Percentiles rank a stretch among this genome's conserved stretches.
Evolutionary conservation across 116 monocot species (phyloP).

Genomic region (Phalaenopsis hybrid): DNA sequence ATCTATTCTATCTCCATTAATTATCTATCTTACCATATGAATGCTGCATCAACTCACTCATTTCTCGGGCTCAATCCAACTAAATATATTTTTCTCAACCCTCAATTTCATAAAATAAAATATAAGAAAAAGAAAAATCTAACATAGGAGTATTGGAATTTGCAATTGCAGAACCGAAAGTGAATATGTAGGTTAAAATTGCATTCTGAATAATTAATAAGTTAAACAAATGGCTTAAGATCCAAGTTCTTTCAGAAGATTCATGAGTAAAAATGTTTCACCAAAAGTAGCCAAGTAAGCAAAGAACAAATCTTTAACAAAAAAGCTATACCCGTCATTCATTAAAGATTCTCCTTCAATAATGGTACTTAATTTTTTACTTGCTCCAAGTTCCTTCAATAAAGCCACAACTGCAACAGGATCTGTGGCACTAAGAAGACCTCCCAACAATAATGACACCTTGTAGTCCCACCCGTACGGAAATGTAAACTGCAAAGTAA

Average conservation of each 20-base stretch:
- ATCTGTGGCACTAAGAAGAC: slow-evolving; percentile 97
- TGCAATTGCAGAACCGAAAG: not conserved
- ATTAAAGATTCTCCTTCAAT: slow-evolving; percentile 99
- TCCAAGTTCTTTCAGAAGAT: not conserved
- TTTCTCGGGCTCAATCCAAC: not conserved
- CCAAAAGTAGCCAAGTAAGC: not conserved
- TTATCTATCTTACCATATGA: not conserved
- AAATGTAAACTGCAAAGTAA: slow-evolving; percentile 46
- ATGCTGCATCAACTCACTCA: not conserved
- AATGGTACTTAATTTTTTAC: slow-evolving; percentile 97
- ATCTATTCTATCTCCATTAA: not conserved
- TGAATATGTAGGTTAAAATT: slow-evolving; percentile 1
- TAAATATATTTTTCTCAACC: not conserved
- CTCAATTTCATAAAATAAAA: not conserved
- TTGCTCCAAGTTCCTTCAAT: slow-evolving; percentile 96
- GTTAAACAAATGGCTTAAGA: not conserved
- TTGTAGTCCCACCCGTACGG: slow-evolving; percentile 96
- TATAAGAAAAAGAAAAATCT: not conserved
- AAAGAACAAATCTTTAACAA: not conserved
- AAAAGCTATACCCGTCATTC: slow-evolving; percentile 86
- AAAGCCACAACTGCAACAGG: slow-evolving; percentile 98
- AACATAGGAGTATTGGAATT: not conserved
- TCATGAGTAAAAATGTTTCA: too few species aligned
- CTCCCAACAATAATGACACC: slow-evolving; percentile 84
- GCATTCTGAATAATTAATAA: not conserved